These are phyloP conservation scores for Aspergillus melleus DNA, from an alignment of 2,329 filamentous ascomycete genomes.

Conservation along the genomic window DNA sequence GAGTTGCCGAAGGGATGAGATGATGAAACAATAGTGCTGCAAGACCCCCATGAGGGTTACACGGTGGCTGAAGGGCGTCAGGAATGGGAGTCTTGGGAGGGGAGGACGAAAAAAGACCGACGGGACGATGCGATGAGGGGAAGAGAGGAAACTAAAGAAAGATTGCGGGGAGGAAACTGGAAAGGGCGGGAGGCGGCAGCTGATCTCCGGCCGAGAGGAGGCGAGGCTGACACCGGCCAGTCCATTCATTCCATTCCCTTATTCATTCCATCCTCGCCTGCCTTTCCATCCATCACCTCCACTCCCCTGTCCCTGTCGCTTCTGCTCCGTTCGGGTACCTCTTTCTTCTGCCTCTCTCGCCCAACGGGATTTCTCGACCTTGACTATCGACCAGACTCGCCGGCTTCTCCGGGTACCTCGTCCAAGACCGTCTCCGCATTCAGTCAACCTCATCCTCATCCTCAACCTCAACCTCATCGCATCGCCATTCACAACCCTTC, in stretches of 20 bases:
- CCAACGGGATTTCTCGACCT: neutral
- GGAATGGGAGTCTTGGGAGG: neutral
- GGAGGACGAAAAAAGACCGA: conserved; percentile 10
- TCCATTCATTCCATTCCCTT: conserved; percentile 2
- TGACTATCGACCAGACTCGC: neutral
- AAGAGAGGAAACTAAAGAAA: conserved; percentile 6
- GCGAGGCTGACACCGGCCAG: neutral
- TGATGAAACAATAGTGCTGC: conserved; percentile 24
- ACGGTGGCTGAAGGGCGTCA: conserved; percentile 13
- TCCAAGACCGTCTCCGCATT: neutral
- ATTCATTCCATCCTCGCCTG: neutral
- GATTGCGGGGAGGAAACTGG: conserved; percentile 10
- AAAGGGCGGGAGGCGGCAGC: conserved; percentile 12
- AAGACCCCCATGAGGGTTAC: conserved; percentile 23
- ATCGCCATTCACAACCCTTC: neutral
- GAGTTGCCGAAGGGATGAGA: conserved; percentile 16
- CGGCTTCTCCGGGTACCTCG: neutral
- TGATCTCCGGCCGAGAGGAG: conserved; percentile 6
- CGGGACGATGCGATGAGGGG: conserved; percentile 14
- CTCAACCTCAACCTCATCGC: too few species aligned
- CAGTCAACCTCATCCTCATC: too few species aligned
- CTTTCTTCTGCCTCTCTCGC: neutral
- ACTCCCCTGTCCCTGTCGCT: neutral
- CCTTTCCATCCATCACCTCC: conserved; percentile 4
- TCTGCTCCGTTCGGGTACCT: neutral